Percentiles rank a stretch among this genome's conserved stretches.
Evolutionary conservation across 768 basidiomycete genomes (phyloP).

Genomic region (Hygrophorus russula): DNA sequence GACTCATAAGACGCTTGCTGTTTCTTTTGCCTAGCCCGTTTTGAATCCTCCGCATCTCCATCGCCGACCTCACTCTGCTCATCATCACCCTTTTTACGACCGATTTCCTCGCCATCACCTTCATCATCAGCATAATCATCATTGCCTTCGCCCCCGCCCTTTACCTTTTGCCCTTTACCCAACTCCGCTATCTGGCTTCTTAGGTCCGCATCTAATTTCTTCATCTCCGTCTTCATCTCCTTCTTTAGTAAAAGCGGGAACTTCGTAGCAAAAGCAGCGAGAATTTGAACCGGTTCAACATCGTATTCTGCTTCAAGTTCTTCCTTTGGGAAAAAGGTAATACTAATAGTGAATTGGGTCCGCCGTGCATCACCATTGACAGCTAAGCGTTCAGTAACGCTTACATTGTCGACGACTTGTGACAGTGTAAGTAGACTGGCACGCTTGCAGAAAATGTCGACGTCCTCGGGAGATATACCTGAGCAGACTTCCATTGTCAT

Average conservation of each 20-base stretch:
- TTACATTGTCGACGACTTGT: slow-evolving; percentile 75
- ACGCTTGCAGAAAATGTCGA: slow-evolving; percentile 78
- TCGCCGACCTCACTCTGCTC: slow-evolving; percentile 70
- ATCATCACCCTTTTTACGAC: slow-evolving; percentile 34
- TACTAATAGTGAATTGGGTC: slow-evolving; percentile 69
- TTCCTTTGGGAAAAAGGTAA: slow-evolving; percentile 75
- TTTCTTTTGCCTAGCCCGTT: slow-evolving; percentile 57
- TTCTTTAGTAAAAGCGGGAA: slow-evolving; percentile 78
- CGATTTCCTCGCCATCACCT: slow-evolving; percentile 21
- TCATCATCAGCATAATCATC: slow-evolving; percentile 47
- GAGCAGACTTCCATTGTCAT: slow-evolving; percentile 76
- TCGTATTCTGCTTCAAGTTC: slow-evolving; percentile 84
- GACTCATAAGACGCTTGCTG: slow-evolving; percentile 72
- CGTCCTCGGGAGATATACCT: slow-evolving; percentile 38
- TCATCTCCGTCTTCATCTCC: slow-evolving; percentile 81
- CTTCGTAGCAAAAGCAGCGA: slow-evolving; percentile 55
- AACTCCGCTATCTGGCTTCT: slow-evolving; percentile 71
- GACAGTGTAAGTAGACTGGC: slow-evolving; percentile 80
- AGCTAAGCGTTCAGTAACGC: slow-evolving; percentile 68
- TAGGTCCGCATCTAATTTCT: slow-evolving; percentile 68
- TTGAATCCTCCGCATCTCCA: slow-evolving; percentile 72
- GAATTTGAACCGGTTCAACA: slow-evolving; percentile 58
- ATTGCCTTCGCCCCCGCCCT: slow-evolving; percentile 34
- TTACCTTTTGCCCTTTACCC: slow-evolving; percentile 63
- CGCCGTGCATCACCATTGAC: slow-evolving; percentile 57